Conservation (phyloP, 352 stramenopile genomes). For the Phytophthora citrophthora region DNA sequence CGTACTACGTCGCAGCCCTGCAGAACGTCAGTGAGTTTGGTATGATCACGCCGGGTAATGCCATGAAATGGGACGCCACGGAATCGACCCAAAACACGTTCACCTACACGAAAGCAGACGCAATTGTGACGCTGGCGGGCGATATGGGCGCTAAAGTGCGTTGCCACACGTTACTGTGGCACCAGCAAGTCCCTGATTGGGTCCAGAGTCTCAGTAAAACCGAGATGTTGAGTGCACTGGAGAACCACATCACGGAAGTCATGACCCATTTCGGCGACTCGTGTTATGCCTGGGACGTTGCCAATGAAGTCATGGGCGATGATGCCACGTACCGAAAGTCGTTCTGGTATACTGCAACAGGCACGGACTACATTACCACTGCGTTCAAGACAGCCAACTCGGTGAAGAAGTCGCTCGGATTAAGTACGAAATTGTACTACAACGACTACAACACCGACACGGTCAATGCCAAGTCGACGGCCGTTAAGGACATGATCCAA, state of each 20-base stretch:
- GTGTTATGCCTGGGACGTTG: constrained; percentile 37
- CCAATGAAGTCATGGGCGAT: constrained; percentile 37
- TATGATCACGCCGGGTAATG: constrained; percentile 35
- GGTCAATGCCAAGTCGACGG: constrained; percentile 42
- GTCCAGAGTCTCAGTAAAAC: constrained; percentile 31
- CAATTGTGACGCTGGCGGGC: constrained; percentile 25
- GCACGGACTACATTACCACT: constrained; percentile 38
- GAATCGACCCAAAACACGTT: constrained; percentile 28
- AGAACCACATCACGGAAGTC: constrained; percentile 35
- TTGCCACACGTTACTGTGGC: constrained; percentile 38
- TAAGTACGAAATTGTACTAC: constrained; percentile 34
- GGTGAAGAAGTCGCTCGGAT: constrained; percentile 37
- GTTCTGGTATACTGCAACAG: constrained; percentile 40
- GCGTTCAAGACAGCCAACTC: constrained; percentile 38
- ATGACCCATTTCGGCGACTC: constrained; percentile 37
- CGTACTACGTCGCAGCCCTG: constrained; percentile 26
- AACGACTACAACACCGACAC: constrained; percentile 38
- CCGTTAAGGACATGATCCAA: constrained; percentile 32
- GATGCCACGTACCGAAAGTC: constrained; percentile 33
- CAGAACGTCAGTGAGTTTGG: constrained; percentile 32
- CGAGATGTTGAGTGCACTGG: constrained; percentile 27
- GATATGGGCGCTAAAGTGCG: constrained; percentile 31
- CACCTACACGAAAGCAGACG: constrained; percentile 27
- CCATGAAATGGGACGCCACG: constrained; percentile 39
- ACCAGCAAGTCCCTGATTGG: constrained; percentile 33